A percentile compares a stretch with the other conserved stretches of the same genome.
These are phyloP conservation scores for Fraxinus latifolia DNA, from an alignment of 305 asterid species.

Conservation along the genomic window DNA sequence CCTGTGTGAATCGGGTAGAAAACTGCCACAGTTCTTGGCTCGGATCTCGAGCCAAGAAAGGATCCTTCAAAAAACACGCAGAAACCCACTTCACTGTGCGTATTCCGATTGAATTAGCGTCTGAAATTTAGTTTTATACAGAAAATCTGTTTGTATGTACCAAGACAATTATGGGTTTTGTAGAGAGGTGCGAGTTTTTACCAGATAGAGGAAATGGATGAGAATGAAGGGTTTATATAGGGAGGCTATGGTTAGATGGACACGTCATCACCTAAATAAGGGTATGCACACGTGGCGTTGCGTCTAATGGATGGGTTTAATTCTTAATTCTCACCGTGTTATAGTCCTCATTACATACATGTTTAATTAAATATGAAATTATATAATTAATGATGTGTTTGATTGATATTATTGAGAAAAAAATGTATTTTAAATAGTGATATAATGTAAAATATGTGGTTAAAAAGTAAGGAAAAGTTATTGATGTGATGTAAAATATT, in stretches of 20 bases:
- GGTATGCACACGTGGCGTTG: slow-evolving; percentile 54
- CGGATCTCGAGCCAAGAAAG: slow-evolving; percentile 88
- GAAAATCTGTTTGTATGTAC: neutral
- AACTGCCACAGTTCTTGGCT: slow-evolving; percentile 59
- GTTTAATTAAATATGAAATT: too few species aligned
- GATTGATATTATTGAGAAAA: too few species aligned
- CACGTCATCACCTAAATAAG: slow-evolving; percentile 44
- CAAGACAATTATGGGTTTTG: neutral
- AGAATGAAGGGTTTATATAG: slow-evolving; percentile 53
- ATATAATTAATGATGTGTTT: too few species aligned
- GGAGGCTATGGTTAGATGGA: slow-evolving; percentile 51
- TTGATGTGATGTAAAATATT: too few species aligned
- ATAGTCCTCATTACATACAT: too few species aligned
- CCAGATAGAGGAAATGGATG: slow-evolving; percentile 43
- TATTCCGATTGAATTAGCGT: slow-evolving; percentile 12
- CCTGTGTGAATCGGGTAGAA: slow-evolving; percentile 26
- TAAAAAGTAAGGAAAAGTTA: too few species aligned
- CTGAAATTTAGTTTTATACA: neutral
- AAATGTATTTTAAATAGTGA: too few species aligned
- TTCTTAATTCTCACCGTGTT: too few species aligned
- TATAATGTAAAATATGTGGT: too few species aligned
- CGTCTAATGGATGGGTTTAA: neutral
- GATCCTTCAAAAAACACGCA: slow-evolving; percentile 35
- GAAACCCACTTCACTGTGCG: slow-evolving; percentile 29
- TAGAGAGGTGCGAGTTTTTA: slow-evolving; percentile 14